These are phyloP conservation scores for Helenozyma baotianmanensis DNA, from an alignment of 805 yeast species.

Conservation along the genomic window DNA sequence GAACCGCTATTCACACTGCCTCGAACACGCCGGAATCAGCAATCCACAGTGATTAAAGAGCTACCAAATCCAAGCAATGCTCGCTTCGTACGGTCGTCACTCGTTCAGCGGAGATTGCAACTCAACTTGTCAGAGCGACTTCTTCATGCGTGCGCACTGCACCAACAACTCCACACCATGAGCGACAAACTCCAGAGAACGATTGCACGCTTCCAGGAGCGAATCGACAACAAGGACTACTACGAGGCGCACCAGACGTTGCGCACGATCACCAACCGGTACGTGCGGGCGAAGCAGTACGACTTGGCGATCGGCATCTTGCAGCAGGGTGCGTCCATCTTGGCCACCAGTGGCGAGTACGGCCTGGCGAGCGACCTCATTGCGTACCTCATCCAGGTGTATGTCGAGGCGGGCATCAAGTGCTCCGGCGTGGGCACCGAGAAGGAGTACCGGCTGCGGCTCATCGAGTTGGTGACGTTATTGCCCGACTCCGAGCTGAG, in stretches of 20 bases:
- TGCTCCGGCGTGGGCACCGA: conserved; percentile 21
- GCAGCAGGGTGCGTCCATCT: conserved; percentile 63
- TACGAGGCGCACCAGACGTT: conserved; percentile 97
- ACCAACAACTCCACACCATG: conserved; percentile 5
- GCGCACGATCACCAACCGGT: conserved; percentile 83
- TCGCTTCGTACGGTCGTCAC: too few species aligned
- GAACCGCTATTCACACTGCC: too few species aligned
- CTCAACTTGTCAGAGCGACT: too few species aligned
- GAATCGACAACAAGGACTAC: conserved; percentile 69
- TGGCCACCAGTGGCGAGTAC: conserved; percentile 65
- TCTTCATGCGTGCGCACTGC: too few species aligned
- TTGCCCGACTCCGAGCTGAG: conserved; percentile 44
- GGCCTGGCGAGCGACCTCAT: conserved; percentile 81
- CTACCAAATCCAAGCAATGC: too few species aligned
- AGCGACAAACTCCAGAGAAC: conserved; percentile 51
- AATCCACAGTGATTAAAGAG: too few species aligned
- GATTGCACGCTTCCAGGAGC: conserved; percentile 59
- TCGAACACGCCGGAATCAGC: too few species aligned
- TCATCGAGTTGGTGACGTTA: conserved; percentile 44
- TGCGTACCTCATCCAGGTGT: conserved; percentile 66
- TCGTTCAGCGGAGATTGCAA: too few species aligned
- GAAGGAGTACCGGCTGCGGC: conserved; percentile 40
- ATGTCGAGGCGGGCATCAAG: conserved; percentile 43
- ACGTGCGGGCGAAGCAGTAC: conserved; percentile 63
- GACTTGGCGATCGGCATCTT: conserved; percentile 70